Evolutionary conservation across 2,329 filamentous ascomycete species (phyloP), one percentile per base, ranked within the genome.

Genomic region (Herpotrichia juniperi): DNA sequence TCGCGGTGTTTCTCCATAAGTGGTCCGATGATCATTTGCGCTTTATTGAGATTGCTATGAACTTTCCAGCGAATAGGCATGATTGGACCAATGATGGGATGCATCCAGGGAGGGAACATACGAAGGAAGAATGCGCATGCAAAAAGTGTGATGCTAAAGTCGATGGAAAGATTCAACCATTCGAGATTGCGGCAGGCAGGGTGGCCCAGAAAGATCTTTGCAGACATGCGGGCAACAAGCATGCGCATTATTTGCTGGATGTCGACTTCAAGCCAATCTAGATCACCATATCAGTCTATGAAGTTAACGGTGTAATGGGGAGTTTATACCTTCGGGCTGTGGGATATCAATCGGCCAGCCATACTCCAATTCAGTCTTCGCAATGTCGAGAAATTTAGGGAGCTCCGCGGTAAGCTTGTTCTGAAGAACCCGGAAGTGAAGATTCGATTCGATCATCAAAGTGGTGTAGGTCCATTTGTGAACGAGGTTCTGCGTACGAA

Each of bases 221-320:
- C 21, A 5, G 50, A 42, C 24, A 49, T 40, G n/a, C 45, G 45
- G 4, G 45, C 45, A 3, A 53, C 46, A 9, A 49, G 35, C 12
- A 21, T 53, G 2, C 42, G 50, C n/a, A 47, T 12, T 1, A 46
- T 49, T 14, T 24, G 12, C 17, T 53, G 50, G n/a, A 53, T 49
- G 21, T 53, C 46, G 14, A 53, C 50, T 35, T 49, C 50, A 14
- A 19, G 30, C 50, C 46, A 53, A 9, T 16, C n/a, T 52, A n/a
- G 16, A 44, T 17, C 2, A 9, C 6, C n/a, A 7, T 14, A 25
- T 37, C 26, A 46, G 31, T 14, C 12, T 37, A 9, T n/a, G 30
- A n/a, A n/a, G 5, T 7, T 22, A 10, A 22, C 16, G 4, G 10
- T 19, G 10, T 5, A 46, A 32, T 7, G 4, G 7, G 6, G 8